Evolutionary conservation across 331 rosid genomes (phyloP).

Genomic region (Telfairia occidentalis): DNA sequence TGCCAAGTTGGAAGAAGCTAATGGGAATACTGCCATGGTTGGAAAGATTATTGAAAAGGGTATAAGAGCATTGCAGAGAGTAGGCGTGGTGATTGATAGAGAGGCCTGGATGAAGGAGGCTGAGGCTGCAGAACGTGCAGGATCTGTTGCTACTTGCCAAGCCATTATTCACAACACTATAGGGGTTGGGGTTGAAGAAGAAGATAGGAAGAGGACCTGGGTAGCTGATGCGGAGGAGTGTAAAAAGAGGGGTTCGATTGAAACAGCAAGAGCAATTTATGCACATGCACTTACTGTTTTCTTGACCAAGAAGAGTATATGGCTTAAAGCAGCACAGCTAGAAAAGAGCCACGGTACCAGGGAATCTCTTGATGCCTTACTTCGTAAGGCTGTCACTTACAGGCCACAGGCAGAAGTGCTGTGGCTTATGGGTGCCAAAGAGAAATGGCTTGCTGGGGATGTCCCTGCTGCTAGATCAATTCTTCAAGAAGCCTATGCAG

Average conservation of each 20-base stretch:
- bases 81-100: constrained; percentile 64
- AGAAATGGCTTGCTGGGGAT: constrained; percentile 95
- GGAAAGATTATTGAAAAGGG: constrained; percentile 84
- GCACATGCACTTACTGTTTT: constrained; percentile 57
- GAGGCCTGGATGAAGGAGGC: constrained; percentile 97
- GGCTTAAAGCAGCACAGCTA: constrained; percentile 45
- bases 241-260: constrained; percentile 83
- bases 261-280: constrained; percentile 87
- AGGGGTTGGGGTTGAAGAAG: constrained; percentile 83
- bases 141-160: constrained; percentile 75
- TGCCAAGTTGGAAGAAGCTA: constrained; percentile 85
- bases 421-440: constrained; percentile 99
- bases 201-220: constrained; percentile 93
- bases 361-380: constrained; percentile 44
- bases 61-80: constrained; percentile 80
- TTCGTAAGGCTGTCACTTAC: constrained; percentile 71
- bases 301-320: constrained; percentile 39
- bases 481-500: constrained; percentile 86
- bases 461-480: constrained; percentile 79
- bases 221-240: constrained; percentile 98
- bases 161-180: constrained; percentile 62
- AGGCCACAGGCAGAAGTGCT: constrained; percentile 93
- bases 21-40: constrained; percentile 68
- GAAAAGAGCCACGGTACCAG: constrained; percentile 41
- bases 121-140: constrained; percentile 85